Base-by-base conservation (phyloP, 202 grass and related monocot genomes). In the Zizania palustris region DNA sequence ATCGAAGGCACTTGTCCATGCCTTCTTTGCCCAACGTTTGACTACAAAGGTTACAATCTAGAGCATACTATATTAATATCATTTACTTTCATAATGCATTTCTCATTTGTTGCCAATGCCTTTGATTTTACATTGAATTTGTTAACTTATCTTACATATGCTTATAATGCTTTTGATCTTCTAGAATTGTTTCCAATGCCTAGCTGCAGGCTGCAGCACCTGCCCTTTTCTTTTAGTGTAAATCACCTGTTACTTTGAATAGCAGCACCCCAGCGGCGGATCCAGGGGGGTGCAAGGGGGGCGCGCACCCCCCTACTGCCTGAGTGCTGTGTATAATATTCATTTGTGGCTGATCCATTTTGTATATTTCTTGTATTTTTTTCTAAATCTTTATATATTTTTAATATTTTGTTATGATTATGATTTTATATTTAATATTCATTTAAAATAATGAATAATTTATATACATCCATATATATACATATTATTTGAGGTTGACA, bases 11-110 rank as follows among this genome's bases (percentile, higher is more conserved):
- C 91, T 93, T 81, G 96, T 99, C 57, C 96, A 99, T 85, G 75
- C 85, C 41, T 99, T 99, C 74, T 93, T 99, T 63, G 87, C 96
- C 5, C 96, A 99, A 82, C 90, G 96, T 35, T 82, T 86, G 42
- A 99, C 96, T 18, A 87, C 92, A 69, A 99, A 96, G 96, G 92
- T 99, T 80, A 41, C 71, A 18, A 67, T 86, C 54, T 39, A 78
- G 59, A 54, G 18, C 41, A 41, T 78, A 71, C 7, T 74, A 65
- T 40, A 81, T 35, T 57, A 76, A 65, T 40, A 81, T 35, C 62
- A 76, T 83, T 50, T 80, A 3, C 64, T 84, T 77, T 63, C 37
- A 57, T 80, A 7, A 79, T 80, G 60, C 44, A 72, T 6, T 73
- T 78, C 50, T 45, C 4, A 50, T 48, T 45, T 63, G 33, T 13